Percentiles rank a stretch among this genome's conserved stretches.
Evolutionary conservation across 495 filamentous ascomycete genomes (phyloP).

Genomic region (Astrothelium subdiscretum): DNA sequence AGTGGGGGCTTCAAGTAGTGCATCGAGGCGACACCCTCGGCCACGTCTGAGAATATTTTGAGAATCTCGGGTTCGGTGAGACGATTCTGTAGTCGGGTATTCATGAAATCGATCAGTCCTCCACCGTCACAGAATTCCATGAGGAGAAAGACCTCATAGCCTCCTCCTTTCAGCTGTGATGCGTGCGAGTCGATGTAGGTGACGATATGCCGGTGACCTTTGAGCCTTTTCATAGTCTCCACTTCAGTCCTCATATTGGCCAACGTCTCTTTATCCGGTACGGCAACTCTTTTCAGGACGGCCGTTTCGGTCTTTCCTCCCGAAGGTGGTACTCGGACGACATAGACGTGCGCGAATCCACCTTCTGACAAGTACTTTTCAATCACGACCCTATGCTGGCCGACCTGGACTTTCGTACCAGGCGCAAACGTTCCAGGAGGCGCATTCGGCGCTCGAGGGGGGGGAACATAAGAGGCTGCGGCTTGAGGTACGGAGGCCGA

Average conservation of each 20-base stretch:
- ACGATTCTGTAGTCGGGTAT: conserved; percentile 89
- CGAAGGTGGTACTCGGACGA: conserved; percentile 70
- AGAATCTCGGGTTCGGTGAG: conserved; percentile 95
- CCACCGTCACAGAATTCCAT: conserved; percentile 87
- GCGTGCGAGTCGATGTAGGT: conserved; percentile 98
- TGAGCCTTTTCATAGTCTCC: conserved; percentile 98
- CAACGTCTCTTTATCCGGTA: conserved; percentile 86
- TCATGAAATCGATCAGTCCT: conserved; percentile 98
- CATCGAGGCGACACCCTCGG: conserved; percentile 96
- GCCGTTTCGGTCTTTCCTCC: conserved; percentile 74
- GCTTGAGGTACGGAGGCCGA: conserved; percentile 17
- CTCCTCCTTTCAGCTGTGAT: conserved; percentile 79
- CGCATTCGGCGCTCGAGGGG: conserved; percentile 38
- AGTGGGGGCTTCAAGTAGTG: conserved; percentile 93
- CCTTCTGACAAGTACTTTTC: conserved; percentile 98
- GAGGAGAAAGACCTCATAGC: conserved; percentile 94
- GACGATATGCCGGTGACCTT: conserved; percentile 91
- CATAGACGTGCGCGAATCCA: conserved; percentile 96
- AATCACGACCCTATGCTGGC: conserved; percentile 83
- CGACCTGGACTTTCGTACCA: conserved; percentile 92
- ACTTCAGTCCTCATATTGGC: conserved; percentile 97
- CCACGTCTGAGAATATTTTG: conserved; percentile 90
- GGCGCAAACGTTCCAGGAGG: conserved; percentile 85
- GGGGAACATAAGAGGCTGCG: conserved; percentile 8
- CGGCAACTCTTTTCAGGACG: conserved; percentile 93